A percentile compares a stretch with the other conserved stretches of the same genome.
phyloP scores from a whole-genome alignment of 2,329 filamentous ascomycete genomes.

The Helicocarpus griseus region DNA sequence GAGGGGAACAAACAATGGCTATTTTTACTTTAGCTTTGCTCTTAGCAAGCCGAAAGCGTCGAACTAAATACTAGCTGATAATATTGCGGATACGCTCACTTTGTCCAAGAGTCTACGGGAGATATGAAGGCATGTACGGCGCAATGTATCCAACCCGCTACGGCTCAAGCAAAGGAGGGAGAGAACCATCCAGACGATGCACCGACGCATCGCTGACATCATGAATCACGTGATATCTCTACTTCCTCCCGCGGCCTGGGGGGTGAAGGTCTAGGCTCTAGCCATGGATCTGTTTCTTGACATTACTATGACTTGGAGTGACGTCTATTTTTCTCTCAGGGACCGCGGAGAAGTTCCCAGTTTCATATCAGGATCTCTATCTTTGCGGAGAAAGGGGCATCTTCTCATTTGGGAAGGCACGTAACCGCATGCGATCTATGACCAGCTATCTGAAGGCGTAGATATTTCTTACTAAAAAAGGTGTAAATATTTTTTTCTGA shows the following conservation, averaged over 20 bases:
- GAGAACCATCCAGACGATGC: not conserved
- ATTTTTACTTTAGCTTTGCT: conserved; percentile 5
- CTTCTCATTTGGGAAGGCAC: no score
- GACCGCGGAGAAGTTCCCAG: no score
- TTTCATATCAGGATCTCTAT: no score
- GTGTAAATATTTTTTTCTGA: no score
- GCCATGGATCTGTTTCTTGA: not conserved
- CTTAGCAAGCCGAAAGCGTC: not conserved
- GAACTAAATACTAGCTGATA: not conserved
- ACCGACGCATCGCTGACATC: not conserved
- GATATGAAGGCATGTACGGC: no score
- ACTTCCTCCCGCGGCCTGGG: not conserved
- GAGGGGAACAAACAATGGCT: not conserved
- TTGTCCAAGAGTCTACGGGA: not conserved
- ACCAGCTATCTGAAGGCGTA: no score
- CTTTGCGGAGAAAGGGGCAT: no score
- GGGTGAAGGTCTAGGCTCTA: no score
- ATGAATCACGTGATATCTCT: not conserved
- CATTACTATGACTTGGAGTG: not conserved
- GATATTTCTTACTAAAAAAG: no score
- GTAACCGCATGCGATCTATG: no score
- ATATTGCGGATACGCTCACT: not conserved
- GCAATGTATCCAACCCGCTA: no score
- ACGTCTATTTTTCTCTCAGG: no score
- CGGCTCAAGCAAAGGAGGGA: not conserved